Evolutionary conservation across 1,284 basidiomycete species (phyloP), one percentile per base, ranked within the genome.

Genomic region (Neolentinus lepideus): DNA sequence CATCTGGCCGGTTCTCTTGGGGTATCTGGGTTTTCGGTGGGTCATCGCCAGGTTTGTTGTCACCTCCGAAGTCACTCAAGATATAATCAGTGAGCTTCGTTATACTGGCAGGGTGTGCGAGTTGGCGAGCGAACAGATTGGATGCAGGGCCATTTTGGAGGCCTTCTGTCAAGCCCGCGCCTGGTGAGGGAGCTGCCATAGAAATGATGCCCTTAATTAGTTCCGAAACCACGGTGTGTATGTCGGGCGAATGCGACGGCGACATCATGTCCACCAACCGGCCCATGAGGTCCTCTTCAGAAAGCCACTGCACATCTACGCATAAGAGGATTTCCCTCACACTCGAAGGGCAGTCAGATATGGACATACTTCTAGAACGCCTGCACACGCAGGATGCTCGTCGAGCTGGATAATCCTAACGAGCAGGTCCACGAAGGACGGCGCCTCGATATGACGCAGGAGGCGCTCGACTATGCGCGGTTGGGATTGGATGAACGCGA

Each of bases 181-280:
- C 85, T 2, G 92, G 89, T 1, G 93, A 90, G 2, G 94, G 93
- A 1, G 94, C 90, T 19, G 94, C 92, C 75, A 98, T 90, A 24
- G 94, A 90, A 62, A 99, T 94, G 62, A 98, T 94, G 55, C 90
- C 89, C 70, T 97, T 97, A 66, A 99, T 84, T 53, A 98, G 81
- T 60, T 99, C 97, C 1, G 94, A 82, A 29, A 94, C 92, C 51
- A 94, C 87, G 26, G 84, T 81, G 70, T 99, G 96, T 57, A 91
- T 84, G 59, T 94, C 88, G 19, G 84, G 76, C 10, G 85, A 82
- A 58, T 92, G 76, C 10, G 79, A 69, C 0, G 97, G 94, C 0
- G 94, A 91, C 16, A 98, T 83, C 21, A 95, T 79, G 61, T 84
- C 84, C 57, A 98, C 82, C 38, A 98, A 80, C 48, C 85, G 84